Base-by-base conservation (phyloP, 2,329 filamentous ascomycete species). In the Aspergillus sp. region DNA sequence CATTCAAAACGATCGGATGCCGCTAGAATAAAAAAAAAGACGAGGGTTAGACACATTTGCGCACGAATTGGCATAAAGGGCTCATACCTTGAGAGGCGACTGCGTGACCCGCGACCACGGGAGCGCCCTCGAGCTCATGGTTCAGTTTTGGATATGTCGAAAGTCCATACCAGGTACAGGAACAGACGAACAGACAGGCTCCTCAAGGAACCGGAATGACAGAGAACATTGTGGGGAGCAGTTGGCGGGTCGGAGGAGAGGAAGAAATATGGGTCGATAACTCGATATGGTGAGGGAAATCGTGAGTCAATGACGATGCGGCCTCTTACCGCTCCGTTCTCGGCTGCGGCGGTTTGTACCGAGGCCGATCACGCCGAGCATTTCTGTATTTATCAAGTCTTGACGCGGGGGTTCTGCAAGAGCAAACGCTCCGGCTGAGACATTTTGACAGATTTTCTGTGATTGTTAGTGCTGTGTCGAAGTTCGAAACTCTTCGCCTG, bases 81-180 rank as follows among this genome's bases (percentile, higher is more conserved):
- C 50, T 47, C 41, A 56, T 61, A 71, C 73, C 69, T 66, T 70
- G 41, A 67, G 62, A 17, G 66, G 63, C 54, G 65, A 64, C 62
- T 68, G 67, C 44, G 68, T 64, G 49, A 69, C 67, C 59, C 69
- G 66, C 54, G 70, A 67, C 67, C 65, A 69, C 57, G 56, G 67
- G 45, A 74, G 57, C 53, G 69, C 64, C 63, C 68, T 69, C 49
- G 68, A 68, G 68, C 65, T 73, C 74, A 77, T 77, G 65, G 58
- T 71, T 66, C 59, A 61, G 57, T 56, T 23, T 47, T 40, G 55
- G 52, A 45, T 62, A 9, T 40, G 37, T 47, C 31, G 8, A 56
- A 55, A 44, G 48, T 45, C 24, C 41, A 51, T 52, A 33, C 39
- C 55, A 59, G 54, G 27, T 46, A 62, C 33, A 52, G 49, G 63